These are phyloP conservation scores for Pythium oligandrum DNA, from an alignment of 352 stramenopile species.

Conservation along the genomic window DNA sequence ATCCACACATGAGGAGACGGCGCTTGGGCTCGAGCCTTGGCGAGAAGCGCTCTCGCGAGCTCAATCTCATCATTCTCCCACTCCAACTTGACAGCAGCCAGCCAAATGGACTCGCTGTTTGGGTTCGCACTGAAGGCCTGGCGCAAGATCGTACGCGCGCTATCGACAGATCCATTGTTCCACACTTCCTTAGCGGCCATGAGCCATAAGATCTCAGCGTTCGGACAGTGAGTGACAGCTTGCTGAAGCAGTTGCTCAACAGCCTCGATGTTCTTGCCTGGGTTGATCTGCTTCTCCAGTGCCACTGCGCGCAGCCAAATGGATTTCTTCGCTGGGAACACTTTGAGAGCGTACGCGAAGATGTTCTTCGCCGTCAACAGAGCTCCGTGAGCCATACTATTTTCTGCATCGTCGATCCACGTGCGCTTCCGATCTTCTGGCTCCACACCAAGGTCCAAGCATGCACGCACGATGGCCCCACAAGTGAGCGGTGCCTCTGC, in stretches of 20 bases:
- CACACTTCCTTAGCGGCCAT: conserved; percentile 98
- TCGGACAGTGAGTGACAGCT: conserved; percentile 91
- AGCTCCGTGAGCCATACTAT: conserved; percentile 71
- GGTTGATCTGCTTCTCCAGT: conserved; percentile 95
- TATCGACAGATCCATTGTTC: conserved; percentile 90
- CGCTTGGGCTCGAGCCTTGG: conserved; percentile 74
- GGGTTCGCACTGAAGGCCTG: conserved; percentile 96
- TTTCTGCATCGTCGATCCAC: conserved; percentile 97
- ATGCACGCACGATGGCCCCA: conserved; percentile 92
- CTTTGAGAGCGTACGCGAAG: conserved; percentile 87
- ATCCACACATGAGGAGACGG: conserved; percentile 94
- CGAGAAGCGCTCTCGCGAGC: conserved; percentile 80
- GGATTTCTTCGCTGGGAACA: conserved; percentile 90
- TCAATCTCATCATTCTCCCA: conserved; percentile 98
- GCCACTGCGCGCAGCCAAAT: conserved; percentile 95
- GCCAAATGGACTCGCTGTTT: conserved; percentile 93
- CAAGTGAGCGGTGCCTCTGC: conserved; percentile 91
- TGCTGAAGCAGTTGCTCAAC: conserved; percentile 89
- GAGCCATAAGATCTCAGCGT: conserved; percentile 97
- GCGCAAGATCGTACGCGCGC: conserved; percentile 91
- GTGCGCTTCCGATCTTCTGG: conserved; percentile 94
- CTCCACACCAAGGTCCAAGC: conserved; percentile 94
- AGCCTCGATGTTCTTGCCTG: conserved; percentile 62
- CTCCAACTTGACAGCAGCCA: conserved; percentile 98
- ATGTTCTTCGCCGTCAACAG: conserved; percentile 94